phyloP scores from a whole-genome alignment of 2,329 filamentous ascomycete genomes.

The Fusarium decemcellulare region DNA sequence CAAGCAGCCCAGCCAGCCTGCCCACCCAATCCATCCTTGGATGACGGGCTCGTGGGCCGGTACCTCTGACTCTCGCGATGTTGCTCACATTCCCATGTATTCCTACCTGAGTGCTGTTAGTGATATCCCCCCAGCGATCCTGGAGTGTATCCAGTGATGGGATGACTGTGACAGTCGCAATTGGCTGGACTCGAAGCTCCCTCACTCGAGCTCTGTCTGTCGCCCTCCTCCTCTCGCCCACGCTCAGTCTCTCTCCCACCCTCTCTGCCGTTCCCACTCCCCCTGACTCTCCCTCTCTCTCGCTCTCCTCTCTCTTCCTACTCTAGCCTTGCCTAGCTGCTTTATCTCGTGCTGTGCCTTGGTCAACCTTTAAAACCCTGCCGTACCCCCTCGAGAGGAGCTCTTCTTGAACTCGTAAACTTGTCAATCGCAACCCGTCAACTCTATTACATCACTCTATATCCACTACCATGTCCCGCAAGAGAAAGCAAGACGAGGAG shows the following conservation, averaged over 20 bases:
- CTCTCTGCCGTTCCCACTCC: slow-evolving; percentile 41
- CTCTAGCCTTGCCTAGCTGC: slow-evolving; percentile 26
- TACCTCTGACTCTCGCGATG: slow-evolving; percentile 29
- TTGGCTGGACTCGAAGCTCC: slow-evolving; percentile 38
- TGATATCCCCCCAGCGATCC: slow-evolving; percentile 30
- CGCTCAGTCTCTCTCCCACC: slow-evolving; percentile 43
- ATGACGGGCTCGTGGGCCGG: slow-evolving; percentile 39
- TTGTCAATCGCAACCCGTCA: slow-evolving; percentile 26
- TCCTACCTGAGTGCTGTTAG: slow-evolving; percentile 35
- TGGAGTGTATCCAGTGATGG: slow-evolving; percentile 43
- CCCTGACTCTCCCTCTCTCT: slow-evolving; percentile 33
- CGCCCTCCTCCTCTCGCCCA: slow-evolving; percentile 25
- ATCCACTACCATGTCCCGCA: slow-evolving; percentile 61
- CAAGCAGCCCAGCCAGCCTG: slow-evolving; percentile 18
- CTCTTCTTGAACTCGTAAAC: slow-evolving; percentile 5
- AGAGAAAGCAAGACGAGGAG: slow-evolving; percentile 68
- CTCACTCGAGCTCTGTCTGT: slow-evolving; percentile 32
- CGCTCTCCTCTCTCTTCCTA: slow-evolving; percentile 19
- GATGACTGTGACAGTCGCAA: slow-evolving; percentile 34
- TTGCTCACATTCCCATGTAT: slow-evolving; percentile 40
- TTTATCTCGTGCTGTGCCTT: slow-evolving; percentile 35
- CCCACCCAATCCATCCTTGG: slow-evolving; percentile 32
- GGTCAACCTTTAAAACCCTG: slow-evolving; percentile 35
- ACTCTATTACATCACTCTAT: slow-evolving; percentile 20
- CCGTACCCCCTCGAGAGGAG: slow-evolving; percentile 28